These are phyloP conservation scores for Saccharomycopsis schoenii DNA, from an alignment of 805 yeast genomes.

Conservation along the genomic window DNA sequence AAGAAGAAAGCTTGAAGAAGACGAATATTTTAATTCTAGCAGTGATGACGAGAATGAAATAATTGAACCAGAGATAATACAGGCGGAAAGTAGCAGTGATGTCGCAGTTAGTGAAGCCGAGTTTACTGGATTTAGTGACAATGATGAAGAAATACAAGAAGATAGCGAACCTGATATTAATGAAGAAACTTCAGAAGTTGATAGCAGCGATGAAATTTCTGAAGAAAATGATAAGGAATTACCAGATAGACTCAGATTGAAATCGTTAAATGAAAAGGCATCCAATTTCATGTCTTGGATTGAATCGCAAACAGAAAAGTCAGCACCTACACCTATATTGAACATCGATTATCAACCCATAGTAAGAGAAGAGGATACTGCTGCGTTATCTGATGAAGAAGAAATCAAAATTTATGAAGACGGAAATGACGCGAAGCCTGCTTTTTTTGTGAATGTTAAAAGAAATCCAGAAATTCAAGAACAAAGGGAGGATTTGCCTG, in stretches of 20 bases:
- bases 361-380: constrained; percentile 61
- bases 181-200: constrained; percentile 23
- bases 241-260: constrained; percentile 29
- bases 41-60: constrained; percentile 23
- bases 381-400: constrained; percentile 58
- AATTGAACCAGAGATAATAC: background rate
- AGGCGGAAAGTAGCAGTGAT: constrained; percentile 14
- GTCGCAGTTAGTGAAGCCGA: constrained; percentile 17
- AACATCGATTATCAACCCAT: constrained; percentile 43
- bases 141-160: constrained; percentile 21
- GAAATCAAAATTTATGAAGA: constrained; percentile 47
- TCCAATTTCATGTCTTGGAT: constrained; percentile 85
- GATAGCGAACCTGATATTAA: constrained; percentile 20
- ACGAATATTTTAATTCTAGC: constrained; percentile 43
- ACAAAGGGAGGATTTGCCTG: constrained; percentile 70
- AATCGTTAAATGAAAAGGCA: constrained; percentile 38
- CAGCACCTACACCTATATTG: constrained; percentile 41
- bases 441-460: constrained; percentile 48
- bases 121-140: constrained; percentile 14
- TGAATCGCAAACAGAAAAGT: constrained; percentile 51
- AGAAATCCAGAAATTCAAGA: constrained; percentile 60
- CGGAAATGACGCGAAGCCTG: background rate
- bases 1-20: constrained; percentile 43
- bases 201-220: constrained; percentile 23
- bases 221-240: constrained; percentile 25